These are phyloP conservation scores for Colletotrichum gigasporum DNA, from an alignment of 2,329 filamentous ascomycete species.

Conservation along the genomic window DNA sequence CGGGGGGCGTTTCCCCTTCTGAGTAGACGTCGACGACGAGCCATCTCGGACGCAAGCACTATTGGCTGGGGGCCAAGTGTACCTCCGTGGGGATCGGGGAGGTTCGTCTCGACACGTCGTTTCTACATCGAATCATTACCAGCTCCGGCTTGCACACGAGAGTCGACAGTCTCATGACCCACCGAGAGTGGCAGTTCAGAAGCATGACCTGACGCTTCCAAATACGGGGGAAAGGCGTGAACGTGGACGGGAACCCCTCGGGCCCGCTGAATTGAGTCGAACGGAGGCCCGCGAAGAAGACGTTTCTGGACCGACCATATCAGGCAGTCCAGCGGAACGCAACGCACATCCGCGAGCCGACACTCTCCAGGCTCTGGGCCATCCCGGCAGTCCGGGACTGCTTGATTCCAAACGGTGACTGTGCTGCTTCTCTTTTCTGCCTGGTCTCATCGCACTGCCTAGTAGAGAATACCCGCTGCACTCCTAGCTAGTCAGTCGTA, in stretches of 20 bases:
- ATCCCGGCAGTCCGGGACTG: neutral
- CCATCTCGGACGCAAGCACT: neutral
- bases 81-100: neutral
- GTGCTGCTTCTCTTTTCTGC: neutral
- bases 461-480: neutral
- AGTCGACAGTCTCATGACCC: slow-evolving; percentile 12
- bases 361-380: neutral
- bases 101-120: neutral
- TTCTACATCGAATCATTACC: slow-evolving; percentile 1
- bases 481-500: neutral
- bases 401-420: neutral
- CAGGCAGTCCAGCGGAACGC: neutral
- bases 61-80: neutral
- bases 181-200: neutral
- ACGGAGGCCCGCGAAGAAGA: neutral
- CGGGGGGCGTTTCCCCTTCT: too few relatives aligned
- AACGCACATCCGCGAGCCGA: neutral
- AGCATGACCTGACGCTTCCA: slow-evolving; percentile 1
- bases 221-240: neutral
- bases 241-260: neutral
- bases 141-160: neutral
- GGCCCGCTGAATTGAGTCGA: slow-evolving; percentile 1
- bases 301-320: neutral
- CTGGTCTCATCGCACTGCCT: neutral
- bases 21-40: too few relatives aligned